Base-by-base conservation (phyloP, 306 rosid genomes). In the Erythrophleum fordii region DNA sequence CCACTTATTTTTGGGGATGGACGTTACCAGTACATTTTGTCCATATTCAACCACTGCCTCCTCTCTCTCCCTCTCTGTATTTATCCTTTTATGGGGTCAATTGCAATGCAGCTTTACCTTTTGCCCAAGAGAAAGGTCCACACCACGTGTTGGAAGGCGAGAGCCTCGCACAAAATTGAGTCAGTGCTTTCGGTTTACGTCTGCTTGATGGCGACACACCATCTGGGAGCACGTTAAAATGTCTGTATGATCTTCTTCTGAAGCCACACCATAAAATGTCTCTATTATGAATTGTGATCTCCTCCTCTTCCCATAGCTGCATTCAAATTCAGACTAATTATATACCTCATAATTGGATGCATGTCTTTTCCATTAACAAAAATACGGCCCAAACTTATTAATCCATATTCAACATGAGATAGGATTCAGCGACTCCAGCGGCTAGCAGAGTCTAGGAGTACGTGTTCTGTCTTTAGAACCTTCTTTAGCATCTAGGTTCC, bases 171-270 rank as follows among this genome's bases (percentile, higher is more conserved):
- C 70, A 8, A 28, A 35, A 22, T 45, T 45, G 76, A 64, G 61
- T 59, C 53, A 12, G 23, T 56, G 53, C 45, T 68, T 45, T 14
- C 55, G 22, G 12, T 42, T 64, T 72, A 20, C 41, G 69, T 72
- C 88, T 49, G 68, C 46, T 62, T 28, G 80, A 81, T 72, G 62
- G 82, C 71, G 80, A 86, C 80, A 44, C 81, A 0, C 79, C 81
- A 86, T 55, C 49, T 28, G 22, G 18, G 39, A 44, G 17, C 87
- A 77, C 81, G 82, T 71, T 71, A 62, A 41, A 64, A 51, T 77
- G 85, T 77, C 82, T 64, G 13, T 11, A 1, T 48, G 25, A 69
- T 22, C 12, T 6, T 31, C 22, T 29, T 59, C 11, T 23, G n/a
- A n/a, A n/a, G n/a, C n/a, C n/a, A n/a, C n/a, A n/a, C n/a, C n/a